These are phyloP conservation scores for Oryza longistaminata DNA, from an alignment of 176 grass and related monocot genomes.

Conservation along the genomic window DNA sequence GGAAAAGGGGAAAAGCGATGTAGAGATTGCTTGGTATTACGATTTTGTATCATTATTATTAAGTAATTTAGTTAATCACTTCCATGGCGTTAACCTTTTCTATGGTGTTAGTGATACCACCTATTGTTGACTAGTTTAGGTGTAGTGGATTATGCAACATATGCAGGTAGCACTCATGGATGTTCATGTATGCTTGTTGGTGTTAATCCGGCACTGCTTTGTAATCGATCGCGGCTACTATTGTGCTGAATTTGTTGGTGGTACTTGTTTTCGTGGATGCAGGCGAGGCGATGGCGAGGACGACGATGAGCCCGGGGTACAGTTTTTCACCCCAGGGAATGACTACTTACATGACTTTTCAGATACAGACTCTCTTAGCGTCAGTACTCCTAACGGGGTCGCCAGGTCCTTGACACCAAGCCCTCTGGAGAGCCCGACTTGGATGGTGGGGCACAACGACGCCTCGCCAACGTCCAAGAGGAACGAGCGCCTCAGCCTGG, in stretches of 20 bases:
- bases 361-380: constrained; percentile 74
- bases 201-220: not conserved
- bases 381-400: constrained; percentile 45
- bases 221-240: not conserved
- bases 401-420: constrained; percentile 49
- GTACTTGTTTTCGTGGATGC: constrained; percentile 32
- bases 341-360: constrained; percentile 65
- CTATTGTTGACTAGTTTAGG: constrained; percentile 14
- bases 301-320: constrained; percentile 51
- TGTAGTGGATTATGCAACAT: not conserved
- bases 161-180: constrained; percentile 18
- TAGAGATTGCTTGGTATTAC: constrained; percentile 26
- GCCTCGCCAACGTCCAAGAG: constrained; percentile 39
- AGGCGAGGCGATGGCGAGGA: constrained; percentile 53
- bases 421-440: constrained; percentile 54
- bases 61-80: not conserved
- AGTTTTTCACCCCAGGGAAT: constrained; percentile 61
- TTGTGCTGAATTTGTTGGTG: constrained; percentile 11
- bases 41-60: not conserved
- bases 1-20: constrained; percentile 43
- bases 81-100: constrained; percentile 13
- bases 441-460: constrained; percentile 40
- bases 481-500: constrained; percentile 37
- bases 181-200: constrained; percentile 7
- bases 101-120: not conserved